Conservation (phyloP, 2,329 filamentous ascomycete species). For the Colletotrichum camelliae region DNA sequence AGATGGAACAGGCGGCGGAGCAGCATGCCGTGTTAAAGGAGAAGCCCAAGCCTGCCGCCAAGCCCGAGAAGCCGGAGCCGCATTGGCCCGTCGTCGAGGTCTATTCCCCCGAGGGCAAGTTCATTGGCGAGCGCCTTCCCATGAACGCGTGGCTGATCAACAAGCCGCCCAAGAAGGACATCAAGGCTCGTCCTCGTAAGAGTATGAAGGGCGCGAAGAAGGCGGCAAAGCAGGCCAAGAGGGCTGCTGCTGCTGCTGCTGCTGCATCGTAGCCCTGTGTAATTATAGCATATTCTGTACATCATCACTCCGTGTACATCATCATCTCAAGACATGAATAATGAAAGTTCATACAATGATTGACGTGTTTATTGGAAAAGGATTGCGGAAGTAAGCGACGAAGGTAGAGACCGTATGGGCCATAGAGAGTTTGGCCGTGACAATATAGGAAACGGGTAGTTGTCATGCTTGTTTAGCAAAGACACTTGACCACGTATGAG, state of each 20-base stretch:
- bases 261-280: background rate
- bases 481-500: background rate
- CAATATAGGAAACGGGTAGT: background rate
- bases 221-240: constrained; percentile 47
- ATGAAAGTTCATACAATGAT: background rate
- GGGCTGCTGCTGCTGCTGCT: background rate
- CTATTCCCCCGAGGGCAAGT: constrained; percentile 84
- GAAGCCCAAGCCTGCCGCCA: constrained; percentile 11
- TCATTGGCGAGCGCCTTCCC: constrained; percentile 69
- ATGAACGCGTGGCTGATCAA: constrained; percentile 75
- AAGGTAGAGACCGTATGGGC: accelerated
- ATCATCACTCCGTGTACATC: background rate
- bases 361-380: background rate
- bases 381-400: background rate
- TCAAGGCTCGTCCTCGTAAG: constrained; percentile 63
- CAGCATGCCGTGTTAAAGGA: constrained; percentile 22
- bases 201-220: constrained; percentile 73
- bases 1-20: constrained; percentile 19
- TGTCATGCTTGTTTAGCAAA: background rate
- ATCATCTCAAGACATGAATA: background rate
- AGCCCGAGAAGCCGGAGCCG: constrained; percentile 16
- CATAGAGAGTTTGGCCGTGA: background rate
- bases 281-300: background rate
- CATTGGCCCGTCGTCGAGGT: constrained; percentile 80
- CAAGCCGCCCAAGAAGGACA: constrained; percentile 57